Conservation (phyloP, 164 flowering plant genomes). For the Protea cynaroides region DNA sequence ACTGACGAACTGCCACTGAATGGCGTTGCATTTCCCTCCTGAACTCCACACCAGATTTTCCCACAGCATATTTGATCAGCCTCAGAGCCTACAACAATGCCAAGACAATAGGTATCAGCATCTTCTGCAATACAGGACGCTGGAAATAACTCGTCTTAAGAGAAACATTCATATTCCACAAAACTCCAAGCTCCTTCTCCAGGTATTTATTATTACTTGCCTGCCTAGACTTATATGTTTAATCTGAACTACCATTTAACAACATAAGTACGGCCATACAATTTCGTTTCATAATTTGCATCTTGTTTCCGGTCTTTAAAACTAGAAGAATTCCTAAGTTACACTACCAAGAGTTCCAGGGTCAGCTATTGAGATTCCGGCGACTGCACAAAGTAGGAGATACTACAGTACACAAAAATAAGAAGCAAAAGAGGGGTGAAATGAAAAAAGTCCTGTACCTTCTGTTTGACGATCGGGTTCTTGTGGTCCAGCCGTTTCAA, state of each 20-base stretch:
- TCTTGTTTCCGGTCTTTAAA: neutral
- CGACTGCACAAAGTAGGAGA: neutral
- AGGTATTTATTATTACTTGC: neutral
- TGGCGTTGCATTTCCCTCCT: constrained; percentile 95
- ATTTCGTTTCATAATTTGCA: too few species aligned
- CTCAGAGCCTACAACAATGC: constrained; percentile 65
- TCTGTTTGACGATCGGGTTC: constrained; percentile 88
- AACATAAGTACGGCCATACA: too few species aligned
- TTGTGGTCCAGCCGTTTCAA: constrained; percentile 85
- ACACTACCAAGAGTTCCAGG: neutral
- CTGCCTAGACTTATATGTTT: neutral
- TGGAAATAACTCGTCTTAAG: neutral
- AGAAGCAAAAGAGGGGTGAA: neutral
- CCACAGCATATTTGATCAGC: constrained; percentile 85
- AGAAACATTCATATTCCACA: neutral
- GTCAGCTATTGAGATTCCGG: neutral
- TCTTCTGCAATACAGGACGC: neutral
- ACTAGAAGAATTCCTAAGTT: neutral
- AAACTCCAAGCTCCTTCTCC: neutral
- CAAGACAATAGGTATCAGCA: neutral
- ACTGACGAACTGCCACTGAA: constrained; percentile 71
- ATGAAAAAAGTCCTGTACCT: constrained; percentile 35
- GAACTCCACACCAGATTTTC: constrained; percentile 93
- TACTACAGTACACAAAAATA: neutral
- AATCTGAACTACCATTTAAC: neutral